Evolutionary conservation across 495 filamentous ascomycete species (phyloP), one percentile per base, ranked within the genome.

Genomic region (Trichoderma reesei): DNA sequence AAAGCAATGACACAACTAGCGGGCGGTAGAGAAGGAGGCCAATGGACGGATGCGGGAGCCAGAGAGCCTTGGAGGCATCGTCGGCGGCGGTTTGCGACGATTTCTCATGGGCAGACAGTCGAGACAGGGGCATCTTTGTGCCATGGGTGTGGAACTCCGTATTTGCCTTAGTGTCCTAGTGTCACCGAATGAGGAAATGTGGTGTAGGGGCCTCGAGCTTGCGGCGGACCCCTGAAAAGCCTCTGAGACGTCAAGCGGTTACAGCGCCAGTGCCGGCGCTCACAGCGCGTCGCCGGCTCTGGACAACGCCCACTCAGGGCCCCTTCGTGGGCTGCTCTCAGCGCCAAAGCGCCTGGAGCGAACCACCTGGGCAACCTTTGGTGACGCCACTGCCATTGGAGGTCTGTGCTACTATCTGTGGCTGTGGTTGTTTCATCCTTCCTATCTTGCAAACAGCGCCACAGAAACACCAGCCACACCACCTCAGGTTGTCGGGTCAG

Each of bases 381-480:
- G 51, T 56, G 51, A 56, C 51, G 51, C 51, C 34, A 56, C 51
- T 56, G 42, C 5, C 11, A 26, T 26, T 26, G 26, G 26, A 26
- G 0, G 26, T 26, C 26, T 26, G 26, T 5, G 11, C 42, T 0
- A 16, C 42, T 0, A 16, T 46, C n/a, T 5, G 51, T 56, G 51
- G 51, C 51, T 56, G 51, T 13, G 51, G 3, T 26, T 14, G 10
- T 56, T 26, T 26, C 1, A 26, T 7, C 51, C 51, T 10, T 11
- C 51, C 11, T 34, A 18, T 18, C 20, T 16, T 31, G n/a, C 11
- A 11, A n/a, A 8, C 16, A 3, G 60, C 37, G 34, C 60, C 34
- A 61, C 36, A 10, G 37, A 63, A 18, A n/a, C 61, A 46, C 31
- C 41, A 63, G 59, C 59, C 59, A 61, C 59, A 61, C 36, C 34